Percentiles rank a stretch among this genome's conserved stretches.
Conservation (phyloP, 495 filamentous ascomycete species). For the Lasiosphaeriaceae sp. region DNA sequence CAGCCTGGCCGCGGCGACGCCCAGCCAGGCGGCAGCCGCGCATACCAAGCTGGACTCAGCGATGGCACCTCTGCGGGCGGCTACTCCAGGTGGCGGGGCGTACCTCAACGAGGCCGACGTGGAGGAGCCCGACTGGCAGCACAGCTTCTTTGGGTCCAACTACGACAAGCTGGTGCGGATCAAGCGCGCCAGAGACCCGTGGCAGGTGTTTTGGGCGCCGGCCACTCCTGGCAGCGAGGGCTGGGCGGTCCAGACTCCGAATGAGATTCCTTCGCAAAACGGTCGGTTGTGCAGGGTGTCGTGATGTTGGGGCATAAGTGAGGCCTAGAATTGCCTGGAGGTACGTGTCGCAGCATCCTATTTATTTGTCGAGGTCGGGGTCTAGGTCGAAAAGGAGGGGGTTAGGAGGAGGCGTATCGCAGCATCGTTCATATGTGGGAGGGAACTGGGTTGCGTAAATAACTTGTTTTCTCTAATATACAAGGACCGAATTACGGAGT, state of each 20-base stretch:
- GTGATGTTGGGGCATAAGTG: too few relatives aligned
- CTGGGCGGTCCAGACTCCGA: constrained; percentile 30
- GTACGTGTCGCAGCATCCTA: too few relatives aligned
- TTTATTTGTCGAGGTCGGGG: too few relatives aligned
- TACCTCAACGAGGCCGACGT: constrained; percentile 51
- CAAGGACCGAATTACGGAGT: too few relatives aligned
- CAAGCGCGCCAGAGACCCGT: constrained; percentile 52
- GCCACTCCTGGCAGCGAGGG: constrained; percentile 50
- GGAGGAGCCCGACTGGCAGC: constrained; percentile 56
- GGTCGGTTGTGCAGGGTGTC: constrained; percentile 25
- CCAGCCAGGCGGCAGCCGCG: constrained; percentile 18
- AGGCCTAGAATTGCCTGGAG: too few relatives aligned
- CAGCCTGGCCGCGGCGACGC: constrained; percentile 18
- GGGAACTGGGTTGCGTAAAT: too few relatives aligned
- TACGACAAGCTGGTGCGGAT: constrained; percentile 46
- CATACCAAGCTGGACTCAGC: constrained; percentile 18
- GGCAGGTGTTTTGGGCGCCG: constrained; percentile 49
- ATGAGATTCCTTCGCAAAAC: constrained; percentile 30
- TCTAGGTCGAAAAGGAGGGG: too few relatives aligned
- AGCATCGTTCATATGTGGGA: too few relatives aligned
- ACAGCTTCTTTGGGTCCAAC: constrained; percentile 51
- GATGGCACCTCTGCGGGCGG: constrained; percentile 28
- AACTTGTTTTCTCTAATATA: too few relatives aligned
- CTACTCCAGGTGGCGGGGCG: constrained; percentile 34
- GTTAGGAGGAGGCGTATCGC: too few relatives aligned